Conservation (phyloP, 2,329 filamentous ascomycete genomes). For the Talaromyces sp. region DNA sequence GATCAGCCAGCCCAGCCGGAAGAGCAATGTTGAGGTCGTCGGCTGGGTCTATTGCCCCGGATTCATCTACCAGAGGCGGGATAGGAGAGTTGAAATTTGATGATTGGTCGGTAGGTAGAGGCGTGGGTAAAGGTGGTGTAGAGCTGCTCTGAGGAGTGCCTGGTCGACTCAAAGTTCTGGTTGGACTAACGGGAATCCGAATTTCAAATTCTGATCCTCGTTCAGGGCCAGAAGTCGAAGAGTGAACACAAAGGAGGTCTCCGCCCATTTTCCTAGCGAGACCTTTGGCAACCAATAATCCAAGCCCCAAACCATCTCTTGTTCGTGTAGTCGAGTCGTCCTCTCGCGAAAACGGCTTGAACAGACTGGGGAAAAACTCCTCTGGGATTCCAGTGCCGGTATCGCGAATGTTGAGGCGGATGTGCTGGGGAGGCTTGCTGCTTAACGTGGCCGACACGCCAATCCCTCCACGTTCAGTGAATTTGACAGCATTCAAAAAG, state of each 20-base stretch:
- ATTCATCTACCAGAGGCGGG: not conserved
- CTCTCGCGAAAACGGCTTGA: slow-evolving; percentile 65
- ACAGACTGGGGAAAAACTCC: slow-evolving; percentile 61
- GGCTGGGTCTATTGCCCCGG: not conserved
- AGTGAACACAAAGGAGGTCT: slow-evolving; percentile 59
- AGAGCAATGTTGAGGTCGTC: not conserved
- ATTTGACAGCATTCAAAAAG: slow-evolving; percentile 64
- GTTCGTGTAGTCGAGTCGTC: slow-evolving; percentile 63
- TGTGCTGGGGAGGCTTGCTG: slow-evolving; percentile 42
- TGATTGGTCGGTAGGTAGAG: not conserved
- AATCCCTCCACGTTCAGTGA: slow-evolving; percentile 61
- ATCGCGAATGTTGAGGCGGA: slow-evolving; percentile 59
- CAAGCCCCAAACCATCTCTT: slow-evolving; percentile 64
- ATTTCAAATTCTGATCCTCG: slow-evolving; percentile 66
- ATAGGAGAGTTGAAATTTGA: not conserved
- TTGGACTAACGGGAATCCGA: slow-evolving; percentile 54
- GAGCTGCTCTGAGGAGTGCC: slow-evolving; percentile 44
- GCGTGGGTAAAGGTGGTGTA: slow-evolving; percentile 20
- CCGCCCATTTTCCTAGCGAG: slow-evolving; percentile 64
- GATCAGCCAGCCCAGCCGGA: not conserved
- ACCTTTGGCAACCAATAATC: slow-evolving; percentile 67
- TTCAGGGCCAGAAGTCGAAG: slow-evolving; percentile 55
- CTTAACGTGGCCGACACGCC: slow-evolving; percentile 51
- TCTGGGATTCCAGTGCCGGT: slow-evolving; percentile 64
- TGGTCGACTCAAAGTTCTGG: slow-evolving; percentile 41